Conservation (phyloP, 257 asterid genomes). For the Solanum pinnatisectum region DNA sequence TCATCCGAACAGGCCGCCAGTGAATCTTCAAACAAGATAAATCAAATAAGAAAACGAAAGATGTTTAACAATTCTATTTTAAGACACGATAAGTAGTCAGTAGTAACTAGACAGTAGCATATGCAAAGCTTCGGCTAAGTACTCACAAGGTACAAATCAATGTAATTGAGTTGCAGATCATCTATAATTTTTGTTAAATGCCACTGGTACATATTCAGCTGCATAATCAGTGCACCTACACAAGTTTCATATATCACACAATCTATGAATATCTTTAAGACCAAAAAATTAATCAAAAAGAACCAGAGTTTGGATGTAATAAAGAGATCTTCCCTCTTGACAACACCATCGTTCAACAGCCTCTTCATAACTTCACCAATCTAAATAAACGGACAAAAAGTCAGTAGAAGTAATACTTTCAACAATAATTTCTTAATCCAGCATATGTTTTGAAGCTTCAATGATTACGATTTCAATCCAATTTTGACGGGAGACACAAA, state of each 20-base stretch:
- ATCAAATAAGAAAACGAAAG: neutral
- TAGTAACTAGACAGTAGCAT: neutral
- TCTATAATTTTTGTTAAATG: constrained; percentile 43
- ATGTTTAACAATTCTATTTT: neutral
- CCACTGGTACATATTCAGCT: constrained; percentile 61
- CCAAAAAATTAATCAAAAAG: too few relatives aligned
- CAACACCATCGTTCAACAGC: too few relatives aligned
- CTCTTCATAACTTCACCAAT: too few relatives aligned
- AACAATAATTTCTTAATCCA: too few relatives aligned
- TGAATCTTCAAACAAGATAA: constrained; percentile 39
- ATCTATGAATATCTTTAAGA: too few relatives aligned
- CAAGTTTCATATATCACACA: neutral
- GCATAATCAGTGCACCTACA: constrained; percentile 21
- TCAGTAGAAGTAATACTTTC: too few relatives aligned
- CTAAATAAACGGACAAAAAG: too few relatives aligned
- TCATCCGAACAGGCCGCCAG: constrained; percentile 69
- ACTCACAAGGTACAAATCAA: constrained; percentile 69
- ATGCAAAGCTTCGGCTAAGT: neutral
- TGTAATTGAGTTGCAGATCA: constrained; percentile 60
- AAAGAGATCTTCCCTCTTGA: constrained; percentile 44
- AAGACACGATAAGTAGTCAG: too few relatives aligned
- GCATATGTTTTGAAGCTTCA: too few relatives aligned
- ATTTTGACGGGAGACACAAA: too few relatives aligned
- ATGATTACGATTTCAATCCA: too few relatives aligned
- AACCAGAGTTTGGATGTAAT: constrained; percentile 84